These are phyloP conservation scores for Hypomyces perniciosus DNA, from an alignment of 2,329 filamentous ascomycete species.

Conservation along the genomic window DNA sequence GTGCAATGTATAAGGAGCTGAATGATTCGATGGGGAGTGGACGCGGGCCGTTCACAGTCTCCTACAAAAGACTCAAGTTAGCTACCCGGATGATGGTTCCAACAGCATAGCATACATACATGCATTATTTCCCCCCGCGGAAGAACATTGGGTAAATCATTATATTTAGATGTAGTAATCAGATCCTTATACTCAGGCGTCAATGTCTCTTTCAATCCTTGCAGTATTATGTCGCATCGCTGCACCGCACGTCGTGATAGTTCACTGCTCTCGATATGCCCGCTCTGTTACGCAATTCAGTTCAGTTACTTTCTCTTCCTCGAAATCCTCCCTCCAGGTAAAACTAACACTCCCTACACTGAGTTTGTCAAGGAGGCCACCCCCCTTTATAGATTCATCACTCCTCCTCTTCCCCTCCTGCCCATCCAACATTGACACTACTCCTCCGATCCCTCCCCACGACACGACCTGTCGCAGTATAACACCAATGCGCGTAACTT, in stretches of 20 bases:
- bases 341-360: no score
- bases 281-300: no score
- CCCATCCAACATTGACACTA: conserved; percentile 8
- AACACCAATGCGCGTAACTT: conserved; percentile 19
- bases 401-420: conserved; percentile 12
- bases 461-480: conserved; percentile 16
- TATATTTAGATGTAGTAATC: neutral
- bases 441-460: conserved; percentile 14
- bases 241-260: no score
- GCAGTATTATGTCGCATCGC: no score
- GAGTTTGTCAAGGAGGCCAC: neutral
- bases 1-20: conserved; percentile 8
- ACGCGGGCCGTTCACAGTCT: conserved; percentile 20
- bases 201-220: no score
- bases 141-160: neutral
- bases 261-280: no score
- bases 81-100: no score
- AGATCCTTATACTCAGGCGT: no score
- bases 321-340: no score
- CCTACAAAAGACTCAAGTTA: conserved; percentile 9
- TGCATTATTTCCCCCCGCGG: neutral
- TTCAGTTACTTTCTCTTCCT: neutral
- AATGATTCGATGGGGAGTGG: conserved; percentile 21
- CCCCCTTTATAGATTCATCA: neutral
- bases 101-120: neutral